Evolutionary conservation across 2,329 filamentous ascomycete species (phyloP).

Genomic region (Aspergillus chevalieri): DNA sequence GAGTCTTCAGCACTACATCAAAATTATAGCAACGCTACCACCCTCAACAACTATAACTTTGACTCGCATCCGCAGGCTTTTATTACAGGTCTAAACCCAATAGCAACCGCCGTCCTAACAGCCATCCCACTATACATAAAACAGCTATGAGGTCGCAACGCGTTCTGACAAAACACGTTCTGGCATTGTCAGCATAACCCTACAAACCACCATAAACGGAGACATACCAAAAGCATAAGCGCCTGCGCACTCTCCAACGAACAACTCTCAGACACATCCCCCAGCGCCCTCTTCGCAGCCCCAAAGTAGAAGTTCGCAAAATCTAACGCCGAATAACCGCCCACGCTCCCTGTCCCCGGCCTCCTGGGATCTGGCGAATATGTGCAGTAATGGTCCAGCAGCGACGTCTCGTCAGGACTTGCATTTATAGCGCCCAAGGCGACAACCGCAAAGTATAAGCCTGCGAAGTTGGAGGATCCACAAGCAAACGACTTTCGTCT

Average conservation of each 20-base stretch:
- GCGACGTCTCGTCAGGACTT: slow-evolving; percentile 14
- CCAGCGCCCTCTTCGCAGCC: slow-evolving; percentile 18
- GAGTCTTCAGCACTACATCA: not conserved
- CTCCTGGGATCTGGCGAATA: slow-evolving; percentile 2
- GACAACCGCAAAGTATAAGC: slow-evolving; percentile 23
- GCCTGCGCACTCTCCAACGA: slow-evolving; percentile 22
- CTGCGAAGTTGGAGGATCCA: slow-evolving; percentile 13
- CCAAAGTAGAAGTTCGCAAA: slow-evolving; percentile 23
- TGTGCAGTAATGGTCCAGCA: slow-evolving; percentile 16
- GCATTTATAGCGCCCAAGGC: slow-evolving; percentile 25
- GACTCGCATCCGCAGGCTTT: not conserved
- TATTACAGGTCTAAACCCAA: slow-evolving; percentile 13
- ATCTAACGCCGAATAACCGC: slow-evolving; percentile 11
- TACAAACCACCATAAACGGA: not conserved
- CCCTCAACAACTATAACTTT: not conserved
- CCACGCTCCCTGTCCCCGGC: not conserved
- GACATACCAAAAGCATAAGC: slow-evolving; percentile 18
- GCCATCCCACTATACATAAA: slow-evolving; percentile 34
- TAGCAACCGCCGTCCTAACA: slow-evolving; percentile 27
- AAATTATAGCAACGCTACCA: not conserved
- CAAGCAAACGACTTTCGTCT: slow-evolving; percentile 5
- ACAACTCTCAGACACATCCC: slow-evolving; percentile 25
- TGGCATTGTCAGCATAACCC: not conserved
- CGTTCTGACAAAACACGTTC: slow-evolving; percentile 28
- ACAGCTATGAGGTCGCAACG: slow-evolving; percentile 29